These are phyloP conservation scores for Diplodia seriata DNA, from an alignment of 2,329 filamentous ascomycete species.

Conservation along the genomic window DNA sequence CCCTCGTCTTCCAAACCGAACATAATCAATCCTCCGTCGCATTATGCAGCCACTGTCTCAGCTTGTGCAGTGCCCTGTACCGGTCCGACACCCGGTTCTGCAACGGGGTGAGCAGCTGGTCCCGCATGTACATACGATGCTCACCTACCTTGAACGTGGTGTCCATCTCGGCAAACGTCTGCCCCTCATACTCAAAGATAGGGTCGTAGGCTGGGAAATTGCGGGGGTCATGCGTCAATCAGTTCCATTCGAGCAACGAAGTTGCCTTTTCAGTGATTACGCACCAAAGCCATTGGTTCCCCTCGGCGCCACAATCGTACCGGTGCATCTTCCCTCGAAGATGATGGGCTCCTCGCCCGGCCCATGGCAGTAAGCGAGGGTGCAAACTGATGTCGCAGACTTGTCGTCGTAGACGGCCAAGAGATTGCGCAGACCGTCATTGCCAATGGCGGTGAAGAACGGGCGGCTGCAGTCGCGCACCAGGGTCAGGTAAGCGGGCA, in stretches of 20 bases:
- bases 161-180: neutral
- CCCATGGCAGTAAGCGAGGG: neutral
- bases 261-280: neutral
- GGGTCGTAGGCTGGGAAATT: neutral
- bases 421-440: neutral
- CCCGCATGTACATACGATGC: neutral
- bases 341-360: neutral
- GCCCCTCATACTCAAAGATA: neutral
- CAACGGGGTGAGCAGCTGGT: neutral
- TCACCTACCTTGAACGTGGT: neutral
- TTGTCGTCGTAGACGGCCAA: neutral
- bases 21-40: neutral
- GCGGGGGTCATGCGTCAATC: too few species aligned
- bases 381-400: neutral
- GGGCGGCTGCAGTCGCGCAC: neutral
- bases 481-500: too few species aligned
- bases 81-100: neutral
- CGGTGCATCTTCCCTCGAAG: neutral
- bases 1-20: neutral
- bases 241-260: too few species aligned
- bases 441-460: neutral
- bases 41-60: neutral
- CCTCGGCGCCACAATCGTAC: neutral
- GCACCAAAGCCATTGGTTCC: neutral
- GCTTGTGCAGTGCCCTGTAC: neutral